These are phyloP conservation scores for Ceriops zippeliana DNA, from an alignment of 345 rosid species.

Conservation along the genomic window DNA sequence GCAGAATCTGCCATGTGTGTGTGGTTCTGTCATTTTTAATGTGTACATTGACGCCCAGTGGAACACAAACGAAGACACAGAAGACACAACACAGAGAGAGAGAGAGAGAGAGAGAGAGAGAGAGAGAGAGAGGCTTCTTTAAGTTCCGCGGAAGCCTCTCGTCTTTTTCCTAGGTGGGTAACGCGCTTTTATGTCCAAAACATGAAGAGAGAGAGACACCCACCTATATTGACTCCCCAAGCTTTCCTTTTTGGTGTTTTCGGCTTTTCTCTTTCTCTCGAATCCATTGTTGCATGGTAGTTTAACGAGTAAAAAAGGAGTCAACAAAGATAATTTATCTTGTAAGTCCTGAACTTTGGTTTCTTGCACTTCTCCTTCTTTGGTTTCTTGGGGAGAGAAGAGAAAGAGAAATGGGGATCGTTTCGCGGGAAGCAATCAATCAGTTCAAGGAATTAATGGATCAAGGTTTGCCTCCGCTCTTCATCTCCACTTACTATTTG, in stretches of 20 bases:
- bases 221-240: conserved; percentile 19
- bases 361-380: conserved; percentile 2
- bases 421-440: conserved; percentile 45
- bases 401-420: conserved; percentile 36
- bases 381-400: conserved; percentile 3
- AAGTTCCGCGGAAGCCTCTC: neutral
- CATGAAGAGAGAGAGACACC: conserved; percentile 9
- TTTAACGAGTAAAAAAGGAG: neutral
- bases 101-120: no score
- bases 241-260: neutral
- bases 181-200: neutral
- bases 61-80: no score
- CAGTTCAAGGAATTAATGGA: conserved; percentile 52
- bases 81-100: no score
- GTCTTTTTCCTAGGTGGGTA: neutral
- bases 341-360: neutral
- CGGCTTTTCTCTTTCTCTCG: neutral
- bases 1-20: neutral
- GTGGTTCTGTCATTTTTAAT: neutral
- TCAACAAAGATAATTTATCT: conserved; percentile 12
- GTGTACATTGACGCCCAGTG: neutral
- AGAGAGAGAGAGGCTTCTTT: no score
- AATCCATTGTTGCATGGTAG: neutral
- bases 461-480: conserved; percentile 27
- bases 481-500: neutral